Percentiles rank a stretch among this genome's conserved stretches.
Conservation (phyloP, 345 rosid genomes). For the Euphorbia lathyris region DNA sequence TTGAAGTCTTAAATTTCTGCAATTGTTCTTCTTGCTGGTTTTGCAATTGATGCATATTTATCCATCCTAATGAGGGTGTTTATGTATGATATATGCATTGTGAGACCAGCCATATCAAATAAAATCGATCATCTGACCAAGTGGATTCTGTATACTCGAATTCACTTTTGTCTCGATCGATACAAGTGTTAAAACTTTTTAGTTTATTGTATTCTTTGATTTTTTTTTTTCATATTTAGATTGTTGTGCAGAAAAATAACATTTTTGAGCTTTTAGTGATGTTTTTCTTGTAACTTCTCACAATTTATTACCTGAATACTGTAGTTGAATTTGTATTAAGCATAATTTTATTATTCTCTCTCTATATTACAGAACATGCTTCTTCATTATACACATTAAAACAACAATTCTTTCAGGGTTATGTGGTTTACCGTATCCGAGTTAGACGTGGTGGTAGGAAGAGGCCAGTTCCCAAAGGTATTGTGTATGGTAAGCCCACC, state of each 20-base stretch:
- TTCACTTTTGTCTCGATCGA: conserved; percentile 31
- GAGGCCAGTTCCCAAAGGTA: conserved; percentile 98
- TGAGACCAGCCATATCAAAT: conserved; percentile 27
- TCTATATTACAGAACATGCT: background rate
- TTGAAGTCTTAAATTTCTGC: background rate
- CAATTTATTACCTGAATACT: background rate
- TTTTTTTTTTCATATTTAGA: background rate
- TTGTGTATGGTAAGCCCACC: conserved; percentile 83
- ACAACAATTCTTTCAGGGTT: conserved; percentile 46
- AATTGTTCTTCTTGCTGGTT: conserved; percentile 23
- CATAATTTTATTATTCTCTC: background rate
- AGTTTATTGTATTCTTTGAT: background rate
- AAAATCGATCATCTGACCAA: conserved; percentile 23
- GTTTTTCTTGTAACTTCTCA: background rate
- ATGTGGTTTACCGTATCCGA: conserved; percentile 77
- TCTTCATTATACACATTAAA: background rate
- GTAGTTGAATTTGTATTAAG: background rate
- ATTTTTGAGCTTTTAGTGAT: background rate
- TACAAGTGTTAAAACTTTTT: background rate
- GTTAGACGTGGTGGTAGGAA: conserved; percentile 95
- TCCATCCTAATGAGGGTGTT: conserved; percentile 7
- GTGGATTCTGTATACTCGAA: conserved; percentile 11
- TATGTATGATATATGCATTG: conserved; percentile 31
- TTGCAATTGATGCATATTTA: conserved; percentile 23
- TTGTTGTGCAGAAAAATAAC: background rate